Evolutionary conservation across 306 rosid species (phyloP).

Genomic region (Acacia acuminata): DNA sequence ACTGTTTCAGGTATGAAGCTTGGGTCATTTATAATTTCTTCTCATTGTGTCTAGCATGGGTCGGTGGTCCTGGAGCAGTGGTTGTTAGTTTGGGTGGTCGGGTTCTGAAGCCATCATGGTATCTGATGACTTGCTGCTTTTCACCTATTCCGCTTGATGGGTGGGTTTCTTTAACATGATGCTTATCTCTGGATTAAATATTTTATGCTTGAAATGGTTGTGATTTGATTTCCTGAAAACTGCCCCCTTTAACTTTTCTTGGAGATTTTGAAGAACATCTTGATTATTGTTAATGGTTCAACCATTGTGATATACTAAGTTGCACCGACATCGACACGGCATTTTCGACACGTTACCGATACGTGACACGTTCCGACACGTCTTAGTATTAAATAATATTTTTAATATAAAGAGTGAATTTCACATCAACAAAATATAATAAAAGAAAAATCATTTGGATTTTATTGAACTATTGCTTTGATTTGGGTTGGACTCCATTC

Average conservation of each 20-base stretch:
- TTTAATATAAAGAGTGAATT: too few relatives aligned
- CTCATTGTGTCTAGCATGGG: conserved; percentile 95
- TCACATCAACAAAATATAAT: too few relatives aligned
- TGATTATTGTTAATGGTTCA: background rate
- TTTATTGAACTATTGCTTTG: too few relatives aligned
- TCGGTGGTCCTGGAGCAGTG: conserved; percentile 99
- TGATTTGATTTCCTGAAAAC: background rate
- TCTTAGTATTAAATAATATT: too few relatives aligned
- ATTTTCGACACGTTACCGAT: too few relatives aligned
- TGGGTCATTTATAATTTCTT: conserved; percentile 96
- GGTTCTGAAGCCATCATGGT: conserved; percentile 81
- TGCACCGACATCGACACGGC: too few relatives aligned
- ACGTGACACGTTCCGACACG: too few relatives aligned
- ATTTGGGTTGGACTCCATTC: too few relatives aligned
- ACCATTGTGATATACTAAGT: conserved; percentile 1
- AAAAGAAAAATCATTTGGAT: too few relatives aligned
- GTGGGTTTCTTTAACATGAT: conserved; percentile 57
- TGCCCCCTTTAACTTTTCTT: background rate
- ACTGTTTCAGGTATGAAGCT: conserved; percentile 84
- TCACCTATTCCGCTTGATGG: conserved; percentile 94
- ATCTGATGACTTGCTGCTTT: conserved; percentile 88
- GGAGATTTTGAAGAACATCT: background rate
- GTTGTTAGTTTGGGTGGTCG: conserved; percentile 90
- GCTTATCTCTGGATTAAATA: conserved; percentile 20
- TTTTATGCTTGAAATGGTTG: conserved; percentile 3